Evolutionary conservation across 1,284 basidiomycete species (phyloP).

Genomic region (Tremellales sp.): DNA sequence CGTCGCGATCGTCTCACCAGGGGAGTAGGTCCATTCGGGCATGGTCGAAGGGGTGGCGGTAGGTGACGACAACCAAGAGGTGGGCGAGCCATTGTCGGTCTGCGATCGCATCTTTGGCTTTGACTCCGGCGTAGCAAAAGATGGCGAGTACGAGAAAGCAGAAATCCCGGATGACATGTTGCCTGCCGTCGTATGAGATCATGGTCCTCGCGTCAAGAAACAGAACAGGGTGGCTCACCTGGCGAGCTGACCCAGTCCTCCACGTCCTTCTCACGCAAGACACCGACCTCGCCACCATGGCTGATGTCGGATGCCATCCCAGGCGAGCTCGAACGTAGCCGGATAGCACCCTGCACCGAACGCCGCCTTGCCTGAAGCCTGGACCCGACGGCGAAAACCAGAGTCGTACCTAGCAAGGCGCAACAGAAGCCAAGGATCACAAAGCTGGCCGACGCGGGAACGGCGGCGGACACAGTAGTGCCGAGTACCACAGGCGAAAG

Average conservation of each 20-base stretch:
- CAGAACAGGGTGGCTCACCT: constrained; percentile 29
- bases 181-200: background rate
- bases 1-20: constrained; percentile 6
- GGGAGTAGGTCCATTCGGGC: constrained; percentile 26
- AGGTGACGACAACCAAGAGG: constrained; percentile 30
- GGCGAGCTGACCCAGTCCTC: constrained; percentile 26
- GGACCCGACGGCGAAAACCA: background rate
- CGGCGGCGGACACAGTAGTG: constrained; percentile 8
- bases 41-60: constrained; percentile 23
- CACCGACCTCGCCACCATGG: constrained; percentile 1
- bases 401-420: background rate
- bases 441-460: constrained; percentile 1
- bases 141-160: constrained; percentile 2
- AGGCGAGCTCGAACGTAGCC: background rate
- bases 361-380: background rate
- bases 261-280: constrained; percentile 1
- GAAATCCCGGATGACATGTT: background rate
- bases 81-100: constrained; percentile 9
- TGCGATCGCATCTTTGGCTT: background rate
- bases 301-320: background rate
- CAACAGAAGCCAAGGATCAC: constrained; percentile 5
- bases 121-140: background rate
- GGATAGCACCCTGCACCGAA: background rate
- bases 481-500: constrained; percentile 4
- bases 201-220: background rate